These are phyloP conservation scores for Lenzites betulinus DNA, from an alignment of 768 basidiomycete genomes.

Conservation along the genomic window DNA sequence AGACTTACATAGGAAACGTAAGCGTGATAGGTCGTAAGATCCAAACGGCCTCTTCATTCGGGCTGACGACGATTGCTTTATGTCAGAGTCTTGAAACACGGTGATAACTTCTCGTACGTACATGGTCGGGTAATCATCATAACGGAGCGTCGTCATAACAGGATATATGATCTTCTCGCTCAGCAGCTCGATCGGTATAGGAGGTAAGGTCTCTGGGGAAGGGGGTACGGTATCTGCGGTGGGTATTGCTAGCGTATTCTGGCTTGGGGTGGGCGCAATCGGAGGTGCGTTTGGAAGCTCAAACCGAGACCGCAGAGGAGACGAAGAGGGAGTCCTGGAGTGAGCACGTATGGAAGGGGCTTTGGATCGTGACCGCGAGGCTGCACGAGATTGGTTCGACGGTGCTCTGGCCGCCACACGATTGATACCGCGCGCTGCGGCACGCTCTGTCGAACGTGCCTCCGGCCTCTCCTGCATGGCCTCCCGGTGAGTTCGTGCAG, in stretches of 20 bases:
- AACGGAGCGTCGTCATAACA: conserved; percentile 10
- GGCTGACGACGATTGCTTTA: background rate
- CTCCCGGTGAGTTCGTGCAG: background rate
- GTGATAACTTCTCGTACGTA: background rate
- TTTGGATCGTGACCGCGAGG: conserved; percentile 10
- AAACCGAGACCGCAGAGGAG: background rate
- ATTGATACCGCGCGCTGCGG: conserved; percentile 17
- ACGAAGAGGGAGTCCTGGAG: background rate
- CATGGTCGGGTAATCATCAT: conserved; percentile 14
- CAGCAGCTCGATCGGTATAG: background rate
- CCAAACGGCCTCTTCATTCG: conserved; percentile 1
- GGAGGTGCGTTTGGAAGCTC: conserved; percentile 1
- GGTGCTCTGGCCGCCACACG: conserved; percentile 13
- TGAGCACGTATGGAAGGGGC: background rate
- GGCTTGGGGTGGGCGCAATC: background rate
- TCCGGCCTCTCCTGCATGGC: conserved; percentile 6
- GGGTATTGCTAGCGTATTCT: conserved; percentile 6
- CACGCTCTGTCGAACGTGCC: conserved; percentile 5
- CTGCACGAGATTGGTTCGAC: conserved; percentile 3
- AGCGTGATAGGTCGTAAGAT: conserved; percentile 12
- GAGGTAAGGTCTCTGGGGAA: background rate
- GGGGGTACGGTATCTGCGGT: background rate
- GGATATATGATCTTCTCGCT: conserved; percentile 8
- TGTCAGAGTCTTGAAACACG: background rate
- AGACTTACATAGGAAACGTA: conserved; percentile 9